Percentiles rank a stretch among this genome's conserved stretches.
Evolutionary conservation across 176 grass and related monocot genomes (phyloP).

Genomic region (Musa troglodytarum): DNA sequence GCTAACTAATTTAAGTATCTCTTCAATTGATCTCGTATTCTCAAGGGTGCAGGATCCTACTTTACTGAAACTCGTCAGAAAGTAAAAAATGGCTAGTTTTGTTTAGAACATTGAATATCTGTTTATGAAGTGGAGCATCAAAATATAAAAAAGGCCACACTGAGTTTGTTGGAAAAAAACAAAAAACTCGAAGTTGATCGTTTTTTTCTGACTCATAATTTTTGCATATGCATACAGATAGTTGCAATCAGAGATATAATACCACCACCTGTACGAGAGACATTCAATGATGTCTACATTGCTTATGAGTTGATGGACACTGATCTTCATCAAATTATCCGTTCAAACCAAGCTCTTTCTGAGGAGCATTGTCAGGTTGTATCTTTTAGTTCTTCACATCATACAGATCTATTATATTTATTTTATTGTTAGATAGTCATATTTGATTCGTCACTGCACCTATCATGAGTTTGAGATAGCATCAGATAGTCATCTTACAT

Average conservation of each 20-base stretch:
- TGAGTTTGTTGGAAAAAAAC: not conserved
- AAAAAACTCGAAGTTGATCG: not conserved
- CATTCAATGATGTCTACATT: constrained; percentile 96
- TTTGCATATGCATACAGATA: constrained; percentile 40
- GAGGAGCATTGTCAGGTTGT: constrained; percentile 97
- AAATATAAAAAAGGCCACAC: no score
- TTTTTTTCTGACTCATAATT: not conserved
- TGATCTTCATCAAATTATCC: constrained; percentile 99
- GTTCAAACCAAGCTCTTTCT: constrained; percentile 96
- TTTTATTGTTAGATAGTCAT: not conserved
- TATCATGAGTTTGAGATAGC: not conserved
- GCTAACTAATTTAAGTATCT: no score
- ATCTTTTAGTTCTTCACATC: not conserved
- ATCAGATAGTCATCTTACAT: not conserved
- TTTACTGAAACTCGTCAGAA: no score
- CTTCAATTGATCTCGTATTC: no score
- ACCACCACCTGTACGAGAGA: constrained; percentile 51
- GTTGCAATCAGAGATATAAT: constrained; percentile 99
- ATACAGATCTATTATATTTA: not conserved
- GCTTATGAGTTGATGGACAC: constrained; percentile 99
- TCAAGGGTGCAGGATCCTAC: no score
- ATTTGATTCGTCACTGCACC: not conserved
- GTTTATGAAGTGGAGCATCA: no score
- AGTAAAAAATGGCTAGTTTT: no score
- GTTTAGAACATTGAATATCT: no score